Evolutionary conservation across 164 flowering plant genomes (phyloP), one percentile per base, ranked within the genome.

Genomic region (Macadamia integrifolia): DNA sequence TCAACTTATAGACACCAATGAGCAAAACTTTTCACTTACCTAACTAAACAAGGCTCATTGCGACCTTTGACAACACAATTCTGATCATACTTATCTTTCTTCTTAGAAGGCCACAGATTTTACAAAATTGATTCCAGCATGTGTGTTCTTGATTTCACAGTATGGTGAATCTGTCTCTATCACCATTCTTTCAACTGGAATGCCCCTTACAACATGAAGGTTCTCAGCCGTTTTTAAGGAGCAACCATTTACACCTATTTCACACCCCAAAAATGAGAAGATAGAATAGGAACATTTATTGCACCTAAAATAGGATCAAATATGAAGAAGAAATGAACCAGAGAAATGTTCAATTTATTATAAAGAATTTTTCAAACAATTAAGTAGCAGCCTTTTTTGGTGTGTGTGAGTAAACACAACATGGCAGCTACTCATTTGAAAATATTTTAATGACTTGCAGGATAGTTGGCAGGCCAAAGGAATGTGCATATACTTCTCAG

Each of bases 121-220:
- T 30, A 92, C 97, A 71, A 80, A 85, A 15, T 72, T 86, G 42
- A 87, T 85, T 64, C 99, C 98, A 30, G 98, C 94, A 85, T 91
- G 97, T 18, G 98, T 85, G 69, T 77, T 95, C 82, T 86, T 95
- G 66, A 95, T 89, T 70, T 92, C 99, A 78, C 99, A 95, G 70
- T 95, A 95, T 55, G 99, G 99, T 56, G 99, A 89, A 81, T 95
- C 99, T 48, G 99, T 95, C 73, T 95, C 99, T 71, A 95, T 95
- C 99, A 95, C 91, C 86, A 92, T 84, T 70, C 88, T 86, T 70
- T 88, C 97, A 62, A 89, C 53, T 50, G 98, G 98, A 61, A 95
- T 87, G 61, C 86, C 86, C 75, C 71, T 83, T 31, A 92, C 90
- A 66, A 88, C 97, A 62, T 87, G 90, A 71, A 95, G 88, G 75